A percentile compares a stretch with the other conserved stretches of the same genome.
phyloP scores from a whole-genome alignment of 2,329 filamentous ascomycete species.

The Macrophomina tecta region DNA sequence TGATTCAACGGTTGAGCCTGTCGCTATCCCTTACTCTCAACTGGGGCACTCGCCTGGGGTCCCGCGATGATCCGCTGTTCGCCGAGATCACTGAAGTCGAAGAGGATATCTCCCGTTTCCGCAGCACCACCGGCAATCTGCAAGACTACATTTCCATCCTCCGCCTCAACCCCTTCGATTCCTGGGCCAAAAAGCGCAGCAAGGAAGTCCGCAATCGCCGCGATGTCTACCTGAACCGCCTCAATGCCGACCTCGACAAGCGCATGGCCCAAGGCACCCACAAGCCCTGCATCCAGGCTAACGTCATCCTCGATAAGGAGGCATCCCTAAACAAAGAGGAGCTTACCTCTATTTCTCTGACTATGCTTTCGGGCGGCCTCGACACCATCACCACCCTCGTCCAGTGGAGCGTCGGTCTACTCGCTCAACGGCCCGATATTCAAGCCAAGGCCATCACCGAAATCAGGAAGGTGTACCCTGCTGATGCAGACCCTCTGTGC shows the following conservation, averaged over 20 bases:
- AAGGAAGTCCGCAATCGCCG: conserved; percentile 65
- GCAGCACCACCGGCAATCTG: conserved; percentile 65
- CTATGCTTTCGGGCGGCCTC: conserved; percentile 71
- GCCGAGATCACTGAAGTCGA: conserved; percentile 68
- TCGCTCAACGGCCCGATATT: conserved; percentile 66
- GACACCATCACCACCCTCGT: conserved; percentile 71
- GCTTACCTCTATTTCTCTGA: conserved; percentile 69
- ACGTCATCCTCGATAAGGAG: conserved; percentile 69
- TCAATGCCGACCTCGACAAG: conserved; percentile 66
- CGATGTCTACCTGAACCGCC: conserved; percentile 63
- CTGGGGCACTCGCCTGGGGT: conserved; percentile 68
- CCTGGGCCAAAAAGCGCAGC: conserved; percentile 40
- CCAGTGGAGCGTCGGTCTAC: conserved; percentile 67
- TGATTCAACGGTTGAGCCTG: conserved; percentile 69
- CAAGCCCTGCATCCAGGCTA: conserved; percentile 70
- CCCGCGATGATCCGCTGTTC: conserved; percentile 65
- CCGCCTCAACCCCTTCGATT: conserved; percentile 63
- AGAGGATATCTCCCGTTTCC: conserved; percentile 64
- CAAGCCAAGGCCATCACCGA: conserved; percentile 65
- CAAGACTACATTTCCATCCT: conserved; percentile 68
- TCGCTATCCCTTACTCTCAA: conserved; percentile 70
- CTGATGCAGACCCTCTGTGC: conserved; percentile 61
- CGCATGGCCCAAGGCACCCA: conserved; percentile 66
- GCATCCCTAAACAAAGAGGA: conserved; percentile 67
- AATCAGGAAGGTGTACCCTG: conserved; percentile 60